These are phyloP conservation scores for Colletotrichum zoysiae DNA, from an alignment of 2,329 filamentous ascomycete species.

Conservation along the genomic window DNA sequence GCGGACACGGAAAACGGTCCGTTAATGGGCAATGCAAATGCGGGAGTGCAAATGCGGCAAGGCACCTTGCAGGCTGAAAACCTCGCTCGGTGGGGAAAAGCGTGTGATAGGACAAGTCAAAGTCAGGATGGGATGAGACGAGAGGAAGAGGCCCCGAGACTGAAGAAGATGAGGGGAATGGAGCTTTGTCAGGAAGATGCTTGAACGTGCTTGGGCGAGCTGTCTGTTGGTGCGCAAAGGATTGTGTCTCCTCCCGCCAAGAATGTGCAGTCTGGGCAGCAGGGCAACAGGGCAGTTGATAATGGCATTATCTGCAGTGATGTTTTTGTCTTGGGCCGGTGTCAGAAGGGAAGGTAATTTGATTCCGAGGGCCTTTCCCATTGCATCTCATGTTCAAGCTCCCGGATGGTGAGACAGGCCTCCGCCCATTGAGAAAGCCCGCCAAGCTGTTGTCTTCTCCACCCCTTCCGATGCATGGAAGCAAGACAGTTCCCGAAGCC, in stretches of 20 bases:
- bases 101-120: conserved; percentile 16
- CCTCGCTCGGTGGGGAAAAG: conserved; percentile 4
- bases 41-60: conserved; percentile 31
- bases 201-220: conserved; percentile 8
- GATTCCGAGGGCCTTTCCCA: conserved; percentile 10
- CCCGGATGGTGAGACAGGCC: conserved; percentile 38
- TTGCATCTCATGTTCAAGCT: conserved; percentile 32
- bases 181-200: conserved; percentile 6
- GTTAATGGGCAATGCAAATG: conserved; percentile 24
- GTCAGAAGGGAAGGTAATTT: conserved; percentile 12
- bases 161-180: neutral
- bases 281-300: conserved; percentile 2
- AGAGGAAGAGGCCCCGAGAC: conserved; percentile 11
- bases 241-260: neutral
- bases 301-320: conserved; percentile 36
- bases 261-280: neutral
- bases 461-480: conserved; percentile 13
- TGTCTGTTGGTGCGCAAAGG: conserved; percentile 3
- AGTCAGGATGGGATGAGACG: conserved; percentile 14
- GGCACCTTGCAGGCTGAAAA: conserved; percentile 7
- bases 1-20: conserved; percentile 21
- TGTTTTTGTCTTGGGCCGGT: neutral
- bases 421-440: conserved; percentile 7
- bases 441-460: conserved; percentile 15
- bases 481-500: neutral